Percentiles rank a stretch among this genome's conserved stretches.
Evolutionary conservation across 129 eudicot genomes (phyloP).

Genomic region (Chrysanthemum makinoi): DNA sequence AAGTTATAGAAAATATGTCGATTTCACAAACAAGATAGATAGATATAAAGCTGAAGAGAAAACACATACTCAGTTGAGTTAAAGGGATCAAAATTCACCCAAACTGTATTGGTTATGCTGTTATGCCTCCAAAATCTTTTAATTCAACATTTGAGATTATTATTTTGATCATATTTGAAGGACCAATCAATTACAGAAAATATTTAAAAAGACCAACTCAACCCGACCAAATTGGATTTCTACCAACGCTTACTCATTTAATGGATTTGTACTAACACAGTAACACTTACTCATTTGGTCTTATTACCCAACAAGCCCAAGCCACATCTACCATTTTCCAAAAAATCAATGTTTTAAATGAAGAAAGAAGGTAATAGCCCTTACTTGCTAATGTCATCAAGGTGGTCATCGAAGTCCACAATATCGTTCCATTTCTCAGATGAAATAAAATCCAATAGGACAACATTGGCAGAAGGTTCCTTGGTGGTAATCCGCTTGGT

Average conservation of each 20-base stretch:
- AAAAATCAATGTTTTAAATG: neutral
- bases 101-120: neutral
- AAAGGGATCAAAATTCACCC: neutral
- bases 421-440: constrained; percentile 70
- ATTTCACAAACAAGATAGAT: neutral
- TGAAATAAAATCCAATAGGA: constrained; percentile 67
- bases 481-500: constrained; percentile 48
- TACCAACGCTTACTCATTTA: neutral
- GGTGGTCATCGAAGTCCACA: constrained; percentile 90
- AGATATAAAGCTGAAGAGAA: neutral
- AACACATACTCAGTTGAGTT: neutral
- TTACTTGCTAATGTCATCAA: constrained; percentile 95
- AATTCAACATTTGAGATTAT: neutral
- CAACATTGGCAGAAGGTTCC: constrained; percentile 83
- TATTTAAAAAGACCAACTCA: neutral
- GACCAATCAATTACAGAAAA: neutral
- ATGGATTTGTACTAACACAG: neutral
- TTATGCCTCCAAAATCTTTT: neutral
- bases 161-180: neutral
- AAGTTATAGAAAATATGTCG: neutral
- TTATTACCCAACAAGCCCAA: neutral
- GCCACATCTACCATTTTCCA: neutral
- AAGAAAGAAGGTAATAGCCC: neutral
- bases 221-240: neutral
- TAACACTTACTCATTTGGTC: neutral